Base-by-base conservation (phyloP, 2,329 filamentous ascomycete genomes). In the Venturia oleaginea region DNA sequence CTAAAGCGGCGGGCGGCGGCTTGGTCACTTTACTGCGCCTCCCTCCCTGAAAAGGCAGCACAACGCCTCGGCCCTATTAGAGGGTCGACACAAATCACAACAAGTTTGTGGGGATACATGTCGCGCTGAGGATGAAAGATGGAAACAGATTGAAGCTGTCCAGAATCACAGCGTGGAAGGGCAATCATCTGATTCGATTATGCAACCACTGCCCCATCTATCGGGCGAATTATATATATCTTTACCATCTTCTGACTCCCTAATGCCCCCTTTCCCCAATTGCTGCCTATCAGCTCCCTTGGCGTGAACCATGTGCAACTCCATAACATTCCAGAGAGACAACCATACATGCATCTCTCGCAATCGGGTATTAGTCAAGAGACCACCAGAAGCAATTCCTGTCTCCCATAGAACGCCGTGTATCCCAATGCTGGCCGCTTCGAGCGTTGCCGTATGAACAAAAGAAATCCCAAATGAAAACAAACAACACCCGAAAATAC, bases 321-420 rank as follows among this genome's bases (percentile, higher is more conserved):
- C 51, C 22, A 24, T 13, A 3, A 27, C 48, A 55, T 32, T 30
- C 22, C 27, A 19, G 32, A 19, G 17, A 57, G 34, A 19, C 27
- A 34, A 27, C 27, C 51, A n/a, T 3, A 34, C n/a, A 57, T 34
- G 51, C 51, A 57, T 57, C n/a, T 22, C 51, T 34, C 27, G 27
- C 51, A 34, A n/a, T 34, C 30, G 51, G 51, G 30, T 57, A 57
- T 57, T 34, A 57, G 51, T 57, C 51, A 19, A 32, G 51, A 57
- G 51, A 34, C 51, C 27, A 11, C 24, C 51, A 57, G 24, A 34
- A 57, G 27, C 30, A 27, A 13, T 34, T 30, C 51, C 17, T 57
- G 27, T 34, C 51, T 22, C 27, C 51, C 51, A 57, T n/a, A 34
- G 10, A 34, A 57, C 51, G 51, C 51, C 51, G 13, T 32, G 19